Percentiles rank a stretch among this genome's conserved stretches.
Evolutionary conservation across 331 rosid species (phyloP).

Genomic region (Erythrophleum ivorense): DNA sequence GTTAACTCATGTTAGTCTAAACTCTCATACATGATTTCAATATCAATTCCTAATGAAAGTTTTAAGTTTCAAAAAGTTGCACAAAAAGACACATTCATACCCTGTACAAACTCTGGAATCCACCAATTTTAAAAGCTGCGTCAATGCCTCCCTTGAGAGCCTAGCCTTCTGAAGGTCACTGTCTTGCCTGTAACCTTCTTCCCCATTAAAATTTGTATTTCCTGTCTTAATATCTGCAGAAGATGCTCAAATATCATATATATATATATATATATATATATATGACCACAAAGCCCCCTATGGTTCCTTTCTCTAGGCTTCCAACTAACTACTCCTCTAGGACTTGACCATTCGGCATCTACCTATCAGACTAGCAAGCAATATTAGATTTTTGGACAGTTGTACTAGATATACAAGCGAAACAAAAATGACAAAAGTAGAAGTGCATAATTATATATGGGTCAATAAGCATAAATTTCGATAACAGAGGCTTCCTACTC

Average conservation of each 20-base stretch:
- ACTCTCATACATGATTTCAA: constrained; percentile 21
- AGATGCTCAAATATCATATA: constrained; percentile 29
- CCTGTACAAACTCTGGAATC: constrained; percentile 64
- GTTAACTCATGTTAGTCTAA: not conserved
- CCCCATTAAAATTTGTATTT: constrained; percentile 50
- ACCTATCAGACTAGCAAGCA: not conserved
- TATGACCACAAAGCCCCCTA: not conserved
- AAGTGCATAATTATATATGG: too few relatives aligned
- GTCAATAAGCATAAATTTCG: too few relatives aligned
- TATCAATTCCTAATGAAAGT: constrained; percentile 10
- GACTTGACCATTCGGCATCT: not conserved
- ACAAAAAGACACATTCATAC: constrained; percentile 44
- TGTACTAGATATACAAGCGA: not conserved
- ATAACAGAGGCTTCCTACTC: not conserved
- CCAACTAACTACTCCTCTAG: not conserved
- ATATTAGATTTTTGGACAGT: not conserved
- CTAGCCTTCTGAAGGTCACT: constrained; percentile 56
- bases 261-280: not conserved
- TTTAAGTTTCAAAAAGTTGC: constrained; percentile 7
- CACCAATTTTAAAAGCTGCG: constrained; percentile 66
- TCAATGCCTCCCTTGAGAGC: constrained; percentile 68
- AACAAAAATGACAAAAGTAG: too few relatives aligned
- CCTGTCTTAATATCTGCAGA: constrained; percentile 65
- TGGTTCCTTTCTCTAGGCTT: not conserved
- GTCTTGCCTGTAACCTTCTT: constrained; percentile 60